Evolutionary conservation across 257 asterid species (phyloP).

Genomic region (Asclepias syriaca): DNA sequence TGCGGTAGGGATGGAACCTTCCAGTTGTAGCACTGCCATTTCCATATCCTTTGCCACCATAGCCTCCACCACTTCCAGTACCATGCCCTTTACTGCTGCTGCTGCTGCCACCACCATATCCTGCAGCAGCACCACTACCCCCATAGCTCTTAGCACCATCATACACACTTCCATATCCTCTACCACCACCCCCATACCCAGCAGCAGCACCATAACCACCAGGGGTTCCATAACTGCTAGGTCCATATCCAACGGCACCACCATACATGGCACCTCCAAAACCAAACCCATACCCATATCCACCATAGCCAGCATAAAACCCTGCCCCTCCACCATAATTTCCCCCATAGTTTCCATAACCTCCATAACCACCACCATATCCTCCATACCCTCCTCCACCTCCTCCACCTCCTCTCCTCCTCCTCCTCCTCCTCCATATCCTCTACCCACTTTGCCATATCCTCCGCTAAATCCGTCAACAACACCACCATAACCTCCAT

Average conservation of each 20-base stretch:
- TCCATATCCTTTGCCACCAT: slow-evolving; percentile 47
- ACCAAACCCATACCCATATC: slow-evolving; percentile 89
- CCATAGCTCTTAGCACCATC: slow-evolving; percentile 55
- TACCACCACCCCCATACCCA: slow-evolving; percentile 55
- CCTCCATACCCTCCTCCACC: slow-evolving; percentile 57
- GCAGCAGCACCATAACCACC: slow-evolving; percentile 60
- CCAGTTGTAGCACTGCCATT: slow-evolving; percentile 42
- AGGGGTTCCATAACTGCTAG: slow-evolving; percentile 52
- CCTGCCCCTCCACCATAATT: slow-evolving; percentile 67
- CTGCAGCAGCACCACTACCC: slow-evolving; percentile 43
- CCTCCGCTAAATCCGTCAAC: slow-evolving; percentile 64
- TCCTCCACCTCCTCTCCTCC: slow-evolving; percentile 46
- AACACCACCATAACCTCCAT: slow-evolving; percentile 49
- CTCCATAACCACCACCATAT: slow-evolving; percentile 41
- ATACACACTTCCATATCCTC: slow-evolving; percentile 51
- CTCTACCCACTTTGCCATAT: slow-evolving; percentile 75
- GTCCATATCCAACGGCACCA: slow-evolving; percentile 71
- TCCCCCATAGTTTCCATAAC: slow-evolving; percentile 64
- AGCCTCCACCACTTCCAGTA: slow-evolving; percentile 22
- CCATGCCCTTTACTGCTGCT: slow-evolving; percentile 22
- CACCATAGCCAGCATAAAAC: slow-evolving; percentile 76
- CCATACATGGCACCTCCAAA: slow-evolving; percentile 87
- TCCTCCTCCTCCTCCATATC: slow-evolving; percentile 63
- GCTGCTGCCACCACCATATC: slow-evolving; percentile 49
- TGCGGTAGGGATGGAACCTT: slow-evolving; percentile 84